These are phyloP conservation scores for Kewa caespitosa DNA, from an alignment of 179 eudicot species.

Conservation along the genomic window DNA sequence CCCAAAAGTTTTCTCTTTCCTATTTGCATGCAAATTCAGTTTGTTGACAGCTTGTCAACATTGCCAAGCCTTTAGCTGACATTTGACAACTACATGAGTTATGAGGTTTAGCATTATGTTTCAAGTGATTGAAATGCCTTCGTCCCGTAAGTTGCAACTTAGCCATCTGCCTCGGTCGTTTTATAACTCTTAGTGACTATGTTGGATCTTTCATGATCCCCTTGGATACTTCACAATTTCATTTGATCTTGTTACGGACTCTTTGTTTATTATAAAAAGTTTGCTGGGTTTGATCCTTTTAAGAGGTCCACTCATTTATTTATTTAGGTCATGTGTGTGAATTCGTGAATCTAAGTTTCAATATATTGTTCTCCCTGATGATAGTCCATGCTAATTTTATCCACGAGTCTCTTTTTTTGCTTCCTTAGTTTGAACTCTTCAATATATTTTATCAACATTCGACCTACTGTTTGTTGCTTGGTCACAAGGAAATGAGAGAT, in stretches of 20 bases:
- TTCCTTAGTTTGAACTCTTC: conserved; percentile 80
- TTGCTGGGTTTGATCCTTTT: conserved; percentile 98
- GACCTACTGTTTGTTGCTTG: conserved; percentile 71
- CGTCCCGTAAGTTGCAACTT: too few relatives aligned
- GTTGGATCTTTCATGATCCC: not conserved
- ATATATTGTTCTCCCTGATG: too few relatives aligned
- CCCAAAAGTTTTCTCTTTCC: too few relatives aligned
- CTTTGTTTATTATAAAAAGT: conserved; percentile 41
- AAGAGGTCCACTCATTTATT: conserved; percentile 92
- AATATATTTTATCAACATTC: conserved; percentile 90
- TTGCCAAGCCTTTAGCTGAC: too few relatives aligned
- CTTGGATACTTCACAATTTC: too few relatives aligned
- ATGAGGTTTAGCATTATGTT: too few relatives aligned
- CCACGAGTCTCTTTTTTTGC: not conserved
- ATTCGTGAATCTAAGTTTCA: not conserved
- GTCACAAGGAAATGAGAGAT: conserved; percentile 78
- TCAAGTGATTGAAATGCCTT: too few relatives aligned
- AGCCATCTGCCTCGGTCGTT: too few relatives aligned
- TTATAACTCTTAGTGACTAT: too few relatives aligned
- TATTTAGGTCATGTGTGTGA: conserved; percentile 87
- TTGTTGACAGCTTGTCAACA: too few relatives aligned
- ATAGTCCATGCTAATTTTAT: not conserved
- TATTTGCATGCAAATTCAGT: too few relatives aligned
- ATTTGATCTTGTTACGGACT: not conserved
- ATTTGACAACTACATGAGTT: too few relatives aligned